A percentile compares a stretch with the other conserved stretches of the same genome.
These are phyloP conservation scores for Hanseniaspora lindneri DNA, from an alignment of 805 yeast genomes.

Conservation along the genomic window DNA sequence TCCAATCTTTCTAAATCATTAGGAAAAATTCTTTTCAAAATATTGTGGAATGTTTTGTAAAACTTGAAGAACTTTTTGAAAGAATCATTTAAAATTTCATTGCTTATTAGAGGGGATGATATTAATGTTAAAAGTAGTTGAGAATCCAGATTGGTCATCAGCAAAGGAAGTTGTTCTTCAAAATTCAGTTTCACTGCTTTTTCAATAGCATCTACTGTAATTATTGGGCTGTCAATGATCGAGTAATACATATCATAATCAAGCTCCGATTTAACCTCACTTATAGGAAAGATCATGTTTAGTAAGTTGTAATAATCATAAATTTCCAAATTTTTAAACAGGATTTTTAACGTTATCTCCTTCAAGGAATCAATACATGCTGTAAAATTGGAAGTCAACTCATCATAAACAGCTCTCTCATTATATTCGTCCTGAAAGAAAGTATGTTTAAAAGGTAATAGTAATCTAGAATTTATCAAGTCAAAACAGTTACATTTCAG, in stretches of 20 bases:
- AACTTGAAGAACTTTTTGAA: slow-evolving; percentile 37
- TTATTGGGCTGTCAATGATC: slow-evolving; percentile 44
- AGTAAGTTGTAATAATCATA: slow-evolving; percentile 50
- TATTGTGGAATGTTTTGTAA: slow-evolving; percentile 30
- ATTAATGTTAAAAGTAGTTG: slow-evolving; percentile 40
- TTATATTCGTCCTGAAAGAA: slow-evolving; percentile 29
- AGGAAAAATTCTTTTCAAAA: slow-evolving; percentile 29
- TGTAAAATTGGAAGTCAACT: slow-evolving; percentile 30
- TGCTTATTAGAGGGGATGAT: slow-evolving; percentile 53
- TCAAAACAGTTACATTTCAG: slow-evolving; percentile 51
- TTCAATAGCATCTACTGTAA: slow-evolving; percentile 36
- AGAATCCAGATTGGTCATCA: slow-evolving; percentile 48
- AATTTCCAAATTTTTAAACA: slow-evolving; percentile 43
- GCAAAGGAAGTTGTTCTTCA: slow-evolving; percentile 38
- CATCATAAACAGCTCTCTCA: slow-evolving; percentile 18
- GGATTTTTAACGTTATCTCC: slow-evolving; percentile 35
- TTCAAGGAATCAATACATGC: slow-evolving; percentile 28
- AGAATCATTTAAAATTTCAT: slow-evolving; percentile 42
- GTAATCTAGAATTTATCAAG: slow-evolving; percentile 41
- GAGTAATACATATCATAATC: slow-evolving; percentile 56
- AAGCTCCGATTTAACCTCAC: slow-evolving; percentile 39
- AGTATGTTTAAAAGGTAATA: slow-evolving; percentile 29
- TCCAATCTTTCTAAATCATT: slow-evolving; percentile 20
- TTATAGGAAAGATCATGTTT: slow-evolving; percentile 59
- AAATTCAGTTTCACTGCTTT: slow-evolving; percentile 36